These are phyloP conservation scores for Pulveroboletus sp. DNA, from an alignment of 768 basidiomycete genomes.

Conservation along the genomic window DNA sequence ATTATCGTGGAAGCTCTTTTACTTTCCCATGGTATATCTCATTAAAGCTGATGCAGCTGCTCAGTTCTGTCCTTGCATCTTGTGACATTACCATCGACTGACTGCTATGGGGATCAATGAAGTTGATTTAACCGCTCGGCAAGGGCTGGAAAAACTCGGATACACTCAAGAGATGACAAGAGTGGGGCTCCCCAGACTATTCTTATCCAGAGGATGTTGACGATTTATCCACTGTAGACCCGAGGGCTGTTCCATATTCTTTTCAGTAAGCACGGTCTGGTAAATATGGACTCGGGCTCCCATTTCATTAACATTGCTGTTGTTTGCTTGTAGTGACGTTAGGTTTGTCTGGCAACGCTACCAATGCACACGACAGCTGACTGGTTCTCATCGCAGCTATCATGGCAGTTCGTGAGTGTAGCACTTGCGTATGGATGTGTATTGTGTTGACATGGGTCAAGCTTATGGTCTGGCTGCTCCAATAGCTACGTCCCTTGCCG, in stretches of 20 bases:
- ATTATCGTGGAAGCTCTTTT: no score
- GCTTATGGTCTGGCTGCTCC: constrained; percentile 58
- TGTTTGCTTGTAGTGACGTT: constrained; percentile 40
- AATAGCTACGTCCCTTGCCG: constrained; percentile 52
- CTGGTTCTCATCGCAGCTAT: constrained; percentile 39
- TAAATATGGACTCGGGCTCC: background rate
- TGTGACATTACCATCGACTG: no score
- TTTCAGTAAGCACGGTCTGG: constrained; percentile 42
- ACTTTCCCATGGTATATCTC: no score
- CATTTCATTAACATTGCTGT: background rate
- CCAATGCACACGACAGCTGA: constrained; percentile 1
- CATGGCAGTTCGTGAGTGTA: constrained; percentile 58
- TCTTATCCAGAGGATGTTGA: background rate
- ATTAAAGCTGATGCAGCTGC: no score
- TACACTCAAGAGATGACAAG: constrained; percentile 55
- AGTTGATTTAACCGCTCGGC: constrained; percentile 24
- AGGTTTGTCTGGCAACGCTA: constrained; percentile 29
- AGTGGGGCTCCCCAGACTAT: constrained; percentile 26
- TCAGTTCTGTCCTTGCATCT: no score
- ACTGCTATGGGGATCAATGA: constrained; percentile 18
- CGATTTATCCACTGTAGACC: constrained; percentile 29
- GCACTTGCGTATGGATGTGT: background rate
- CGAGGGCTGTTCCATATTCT: constrained; percentile 51
- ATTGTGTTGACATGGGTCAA: constrained; percentile 20
- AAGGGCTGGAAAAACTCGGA: constrained; percentile 49